Evolutionary conservation across 2,329 filamentous ascomycete species (phyloP).

Genomic region (Knufia petricola): DNA sequence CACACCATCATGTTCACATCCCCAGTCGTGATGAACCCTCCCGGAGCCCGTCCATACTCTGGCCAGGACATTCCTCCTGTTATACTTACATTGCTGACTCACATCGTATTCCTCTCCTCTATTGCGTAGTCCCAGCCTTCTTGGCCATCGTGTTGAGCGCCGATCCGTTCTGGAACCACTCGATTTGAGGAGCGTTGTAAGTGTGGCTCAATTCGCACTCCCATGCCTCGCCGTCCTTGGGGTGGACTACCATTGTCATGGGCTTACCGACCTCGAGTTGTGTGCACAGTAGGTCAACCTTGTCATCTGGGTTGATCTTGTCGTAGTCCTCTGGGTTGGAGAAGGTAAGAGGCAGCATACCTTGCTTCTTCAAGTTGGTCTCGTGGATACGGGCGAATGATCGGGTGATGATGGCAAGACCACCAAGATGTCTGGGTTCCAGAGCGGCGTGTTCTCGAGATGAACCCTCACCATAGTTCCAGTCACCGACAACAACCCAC

Average conservation of each 20-base stretch:
- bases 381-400: slow-evolving; percentile 99
- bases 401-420: slow-evolving; percentile 90
- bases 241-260: slow-evolving; percentile 83
- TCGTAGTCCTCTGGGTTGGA: slow-evolving; percentile 92
- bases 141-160: slow-evolving; percentile 99
- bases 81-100: neutral
- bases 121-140: slow-evolving; percentile 25
- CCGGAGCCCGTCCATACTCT: neutral
- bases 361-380: slow-evolving; percentile 99
- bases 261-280: slow-evolving; percentile 88
- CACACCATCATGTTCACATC: neutral
- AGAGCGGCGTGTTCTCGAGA: slow-evolving; percentile 98
- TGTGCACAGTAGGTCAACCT: slow-evolving; percentile 80
- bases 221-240: slow-evolving; percentile 71
- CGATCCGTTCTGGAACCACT: slow-evolving; percentile 98
- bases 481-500: slow-evolving; percentile 98
- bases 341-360: slow-evolving; percentile 98
- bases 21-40: neutral
- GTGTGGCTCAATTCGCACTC: slow-evolving; percentile 83
- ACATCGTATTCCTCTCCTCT: neutral
- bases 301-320: slow-evolving; percentile 87
- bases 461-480: slow-evolving; percentile 97
- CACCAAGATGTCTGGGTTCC: slow-evolving; percentile 93
- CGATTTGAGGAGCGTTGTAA: slow-evolving; percentile 94
- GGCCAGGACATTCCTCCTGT: neutral